Base-by-base conservation (phyloP, 1,284 basidiomycete genomes). In the Omphalotus olearius region DNA sequence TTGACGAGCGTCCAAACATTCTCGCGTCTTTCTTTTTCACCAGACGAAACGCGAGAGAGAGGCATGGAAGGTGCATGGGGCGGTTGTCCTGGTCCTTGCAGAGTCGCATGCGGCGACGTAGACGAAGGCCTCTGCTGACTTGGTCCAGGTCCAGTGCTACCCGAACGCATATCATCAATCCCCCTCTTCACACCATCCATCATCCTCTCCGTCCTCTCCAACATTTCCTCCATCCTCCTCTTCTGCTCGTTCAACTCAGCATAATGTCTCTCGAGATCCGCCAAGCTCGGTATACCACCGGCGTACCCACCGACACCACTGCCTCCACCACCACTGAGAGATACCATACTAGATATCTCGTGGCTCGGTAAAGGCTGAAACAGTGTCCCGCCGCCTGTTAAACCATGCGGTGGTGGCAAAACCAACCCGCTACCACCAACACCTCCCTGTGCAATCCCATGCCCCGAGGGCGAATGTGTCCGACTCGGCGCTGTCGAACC, bases 221-320 rank as follows among this genome's bases (percentile, higher is more conserved):
- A 62, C 78, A 91, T 73, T 62, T 87, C 85, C 66, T 86, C 76
- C 66, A 85, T 70, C 60, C 75, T 70, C 60, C 70, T 70, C 64
- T 80, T 79, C 60, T 85, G 76, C 59, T 82, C 79, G 6, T 68
- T 68, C 47, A 91, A 72, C 61, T 83, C 76, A 17, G 68, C 61
- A 61, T 87, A 88, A 62, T 90, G 88, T 49, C 78, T 70, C 66
- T 86, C 84, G 53, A 91, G 67, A 57, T 91, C 88, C 4, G 59
- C 62, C 40, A 76, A 58, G 13, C 78, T 80, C 45, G 84, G 85
- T 17, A 83, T 43, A 16, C 37, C 18, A 30, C 17, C 18, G 4
- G 25, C 28, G 13, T 26, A 66, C n/a, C 60, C 65, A 53, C 60
- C 52, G 51, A 52, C 63, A 52, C 57, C 54, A 5, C 67, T 56